A percentile compares a stretch with the other conserved stretches of the same genome.
Conservation (phyloP, 1,284 basidiomycete species). For the Boletus coffeatus region DNA sequence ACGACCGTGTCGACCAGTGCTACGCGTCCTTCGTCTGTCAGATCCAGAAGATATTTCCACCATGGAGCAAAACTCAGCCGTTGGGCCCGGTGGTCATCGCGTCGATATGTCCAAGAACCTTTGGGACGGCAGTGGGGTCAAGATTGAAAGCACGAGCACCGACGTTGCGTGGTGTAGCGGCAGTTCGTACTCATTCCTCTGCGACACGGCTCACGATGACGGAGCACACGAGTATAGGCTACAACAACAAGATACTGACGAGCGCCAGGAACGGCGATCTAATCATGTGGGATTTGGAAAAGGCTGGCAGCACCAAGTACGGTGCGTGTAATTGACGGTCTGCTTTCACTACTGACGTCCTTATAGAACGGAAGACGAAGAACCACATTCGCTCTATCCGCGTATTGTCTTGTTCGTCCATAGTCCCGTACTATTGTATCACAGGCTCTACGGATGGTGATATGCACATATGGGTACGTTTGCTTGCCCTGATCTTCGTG, state of each 20-base stretch:
- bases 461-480: constrained; percentile 74
- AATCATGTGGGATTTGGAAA: constrained; percentile 80
- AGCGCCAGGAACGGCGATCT: constrained; percentile 81
- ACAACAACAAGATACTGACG: constrained; percentile 75
- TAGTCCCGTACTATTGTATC: constrained; percentile 65
- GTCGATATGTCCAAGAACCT: constrained; percentile 66
- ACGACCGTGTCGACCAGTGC: constrained; percentile 38
- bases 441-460: constrained; percentile 83
- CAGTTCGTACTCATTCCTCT: constrained; percentile 41
- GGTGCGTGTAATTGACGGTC: constrained; percentile 40
- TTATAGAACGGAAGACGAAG: constrained; percentile 61
- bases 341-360: constrained; percentile 13
- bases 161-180: constrained; percentile 81
- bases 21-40: constrained; percentile 58
- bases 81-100: constrained; percentile 54
- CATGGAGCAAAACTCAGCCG: constrained; percentile 45
- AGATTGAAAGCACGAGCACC: constrained; percentile 69
- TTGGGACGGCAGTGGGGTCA: constrained; percentile 68
- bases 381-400: constrained; percentile 78
- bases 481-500: neutral
- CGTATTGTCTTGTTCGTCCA: constrained; percentile 57
- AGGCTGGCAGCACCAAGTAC: constrained; percentile 60
- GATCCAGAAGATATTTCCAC: constrained; percentile 38
- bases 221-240: constrained; percentile 39
- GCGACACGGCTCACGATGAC: neutral